Base-by-base conservation (phyloP, 768 basidiomycete genomes). In the Pisolithus marmoratus region DNA sequence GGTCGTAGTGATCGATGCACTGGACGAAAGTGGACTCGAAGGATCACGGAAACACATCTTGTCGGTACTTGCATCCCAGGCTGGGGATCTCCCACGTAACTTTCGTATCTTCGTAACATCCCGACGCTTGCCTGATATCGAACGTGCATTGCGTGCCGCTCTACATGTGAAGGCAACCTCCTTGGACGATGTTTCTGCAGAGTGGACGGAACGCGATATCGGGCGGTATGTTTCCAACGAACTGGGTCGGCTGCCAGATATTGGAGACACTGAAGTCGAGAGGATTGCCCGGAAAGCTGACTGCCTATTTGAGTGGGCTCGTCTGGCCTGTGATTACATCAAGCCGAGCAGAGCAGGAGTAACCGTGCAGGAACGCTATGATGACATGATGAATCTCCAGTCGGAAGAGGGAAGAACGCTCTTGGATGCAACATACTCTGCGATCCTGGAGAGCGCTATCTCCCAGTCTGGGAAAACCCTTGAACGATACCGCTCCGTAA, bases 291-390 rank as follows among this genome's bases (percentile, higher is more conserved):
- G 49, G 27, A 55, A 43, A 6, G 54, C 61, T 4, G 56, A 59
- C 12, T 58, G 58, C 1, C 52, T 60, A 8, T 63, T 63, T 44
- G 55, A 61, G 43, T 63, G 61, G 61, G 61, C 61, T 8, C 50
- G 29, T 26, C 54, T 54, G 2, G 61, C 55, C 0, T 61, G 60
- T 43, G n/a, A 46, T 3, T 51, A 34, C 27, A 58, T 62, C 42
- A 41, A 50, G 4, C 8, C 20, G 2, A 43, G 20, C 7, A 43
- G 9, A 11, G 14, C 38, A 5, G 22, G 22, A 11, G 17, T 5
- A 14, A 24, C 22, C 2, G 22, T 22, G 11, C 5, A 43, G 42
- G 22, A 24, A 24, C 23, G 42, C 3, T 43, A 23, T 14, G 19
- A 43, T 23, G 9, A 24, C 19, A 15, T 43, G 4, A 26, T 43